Conservation (phyloP, 2,329 filamentous ascomycete genomes). For the Talaromyces funiculosus region DNA sequence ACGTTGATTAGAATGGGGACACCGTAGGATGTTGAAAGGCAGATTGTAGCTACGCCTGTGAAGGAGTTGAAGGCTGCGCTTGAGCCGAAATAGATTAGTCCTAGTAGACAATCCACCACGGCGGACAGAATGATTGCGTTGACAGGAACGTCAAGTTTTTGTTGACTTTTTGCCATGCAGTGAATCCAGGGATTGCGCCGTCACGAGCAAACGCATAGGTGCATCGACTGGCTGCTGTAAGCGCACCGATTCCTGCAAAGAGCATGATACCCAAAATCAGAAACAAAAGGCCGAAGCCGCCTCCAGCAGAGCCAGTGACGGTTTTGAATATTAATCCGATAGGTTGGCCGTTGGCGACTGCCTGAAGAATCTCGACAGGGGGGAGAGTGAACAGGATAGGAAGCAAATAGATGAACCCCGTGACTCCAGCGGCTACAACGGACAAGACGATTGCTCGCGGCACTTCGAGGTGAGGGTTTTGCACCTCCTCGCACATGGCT, state of each 20-base stretch:
- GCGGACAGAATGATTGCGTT: conserved; percentile 65
- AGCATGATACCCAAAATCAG: conserved; percentile 70
- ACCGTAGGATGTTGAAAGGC: conserved; percentile 68
- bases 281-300: conserved; percentile 70
- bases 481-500: conserved; percentile 67
- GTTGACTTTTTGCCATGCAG: conserved; percentile 62
- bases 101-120: conserved; percentile 62
- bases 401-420: conserved; percentile 62
- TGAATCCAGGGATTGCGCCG: conserved; percentile 65
- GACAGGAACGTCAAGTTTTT: conserved; percentile 62
- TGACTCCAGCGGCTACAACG: conserved; percentile 61
- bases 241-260: conserved; percentile 68
- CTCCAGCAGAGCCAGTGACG: conserved; percentile 65
- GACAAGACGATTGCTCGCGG: conserved; percentile 67
- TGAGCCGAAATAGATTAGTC: conserved; percentile 73
- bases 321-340: conserved; percentile 71
- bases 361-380: conserved; percentile 57
- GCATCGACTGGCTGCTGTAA: conserved; percentile 69
- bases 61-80: conserved; percentile 73
- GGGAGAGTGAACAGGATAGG: conserved; percentile 72
- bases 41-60: conserved; percentile 74
- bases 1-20: conserved; percentile 69
- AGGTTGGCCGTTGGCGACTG: conserved; percentile 66
- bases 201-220: conserved; percentile 72
- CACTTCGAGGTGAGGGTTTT: conserved; percentile 62